These are phyloP conservation scores for Penicillium vulpinum DNA, from an alignment of 2,329 filamentous ascomycete species.

Conservation along the genomic window DNA sequence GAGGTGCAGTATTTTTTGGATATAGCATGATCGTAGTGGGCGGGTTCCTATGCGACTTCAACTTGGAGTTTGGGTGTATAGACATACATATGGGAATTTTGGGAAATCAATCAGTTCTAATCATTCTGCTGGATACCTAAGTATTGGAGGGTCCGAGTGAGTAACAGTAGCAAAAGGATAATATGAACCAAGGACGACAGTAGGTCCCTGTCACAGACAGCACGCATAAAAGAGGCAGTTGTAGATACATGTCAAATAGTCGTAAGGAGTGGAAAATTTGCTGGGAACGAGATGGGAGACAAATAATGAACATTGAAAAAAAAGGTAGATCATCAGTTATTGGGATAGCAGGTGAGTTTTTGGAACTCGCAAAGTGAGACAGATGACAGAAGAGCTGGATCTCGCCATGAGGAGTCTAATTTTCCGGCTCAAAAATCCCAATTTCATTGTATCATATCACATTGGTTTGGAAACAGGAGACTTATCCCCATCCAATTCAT, in stretches of 20 bases:
- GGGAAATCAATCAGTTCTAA: constrained; percentile 7
- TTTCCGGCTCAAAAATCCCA: constrained; percentile 1
- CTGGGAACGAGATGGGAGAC: constrained; percentile 5
- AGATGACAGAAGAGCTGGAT: neutral
- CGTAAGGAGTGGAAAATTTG: constrained; percentile 22
- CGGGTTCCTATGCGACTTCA: neutral
- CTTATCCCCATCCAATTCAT: constrained; percentile 36
- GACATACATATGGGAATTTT: neutral
- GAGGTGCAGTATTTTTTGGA: neutral
- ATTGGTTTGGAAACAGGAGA: constrained; percentile 28
- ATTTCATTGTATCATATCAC: constrained; percentile 20
- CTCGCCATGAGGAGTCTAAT: constrained; percentile 3
- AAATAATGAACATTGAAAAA: constrained; percentile 7
- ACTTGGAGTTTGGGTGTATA: neutral
- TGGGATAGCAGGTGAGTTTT: neutral
- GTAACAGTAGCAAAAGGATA: constrained; percentile 13
- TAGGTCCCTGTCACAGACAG: constrained; percentile 17
- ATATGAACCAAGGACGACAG: constrained; percentile 23
- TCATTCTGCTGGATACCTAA: constrained; percentile 17
- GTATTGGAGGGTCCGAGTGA: neutral
- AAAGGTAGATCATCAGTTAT: constrained; percentile 2
- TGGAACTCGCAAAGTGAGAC: neutral
- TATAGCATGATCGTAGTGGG: neutral
- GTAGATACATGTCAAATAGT: constrained; percentile 26
- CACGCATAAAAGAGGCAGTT: constrained; percentile 15